These are phyloP conservation scores for Elongisporangium prolatum DNA, from an alignment of 352 stramenopile species.

Conservation along the genomic window DNA sequence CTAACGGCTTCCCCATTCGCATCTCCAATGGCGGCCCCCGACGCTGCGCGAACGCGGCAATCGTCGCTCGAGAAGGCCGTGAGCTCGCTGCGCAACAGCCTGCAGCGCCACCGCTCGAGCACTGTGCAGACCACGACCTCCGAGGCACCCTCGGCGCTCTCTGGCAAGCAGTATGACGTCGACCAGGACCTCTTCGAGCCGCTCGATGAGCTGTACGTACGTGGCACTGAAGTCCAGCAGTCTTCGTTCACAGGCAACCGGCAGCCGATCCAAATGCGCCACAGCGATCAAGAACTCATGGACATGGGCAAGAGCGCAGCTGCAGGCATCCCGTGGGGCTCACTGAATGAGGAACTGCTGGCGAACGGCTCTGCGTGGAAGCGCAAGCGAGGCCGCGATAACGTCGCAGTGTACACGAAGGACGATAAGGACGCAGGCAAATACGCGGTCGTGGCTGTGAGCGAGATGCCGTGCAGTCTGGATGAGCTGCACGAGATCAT, in stretches of 20 bases:
- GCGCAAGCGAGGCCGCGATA: constrained; percentile 37
- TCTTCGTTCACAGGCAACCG: constrained; percentile 16
- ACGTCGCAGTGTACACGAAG: constrained; percentile 13
- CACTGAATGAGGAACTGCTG: constrained; percentile 6
- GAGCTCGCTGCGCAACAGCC: not conserved
- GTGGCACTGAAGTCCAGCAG: constrained; percentile 1
- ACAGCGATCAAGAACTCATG: constrained; percentile 18
- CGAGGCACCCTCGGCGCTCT: not conserved
- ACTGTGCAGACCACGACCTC: not conserved
- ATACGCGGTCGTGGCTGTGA: constrained; percentile 6
- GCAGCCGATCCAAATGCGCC: constrained; percentile 22
- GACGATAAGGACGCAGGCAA: constrained; percentile 3
- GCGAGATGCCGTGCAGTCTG: not conserved
- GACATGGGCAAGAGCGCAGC: constrained; percentile 21
- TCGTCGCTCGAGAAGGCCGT: not conserved
- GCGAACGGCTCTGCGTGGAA: constrained; percentile 29
- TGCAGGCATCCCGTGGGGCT: constrained; percentile 3
- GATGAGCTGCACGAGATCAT: not conserved
- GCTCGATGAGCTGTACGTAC: not conserved
- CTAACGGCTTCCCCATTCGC: not conserved
- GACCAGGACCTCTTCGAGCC: not conserved
- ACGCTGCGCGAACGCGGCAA: not conserved
- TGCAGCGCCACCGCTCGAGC: not conserved
- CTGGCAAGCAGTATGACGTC: not conserved
- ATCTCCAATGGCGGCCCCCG: not conserved